Percentiles rank a stretch among this genome's conserved stretches.
phyloP scores from a whole-genome alignment of 2,329 filamentous ascomycete genomes.

The Apiospora aurea region DNA sequence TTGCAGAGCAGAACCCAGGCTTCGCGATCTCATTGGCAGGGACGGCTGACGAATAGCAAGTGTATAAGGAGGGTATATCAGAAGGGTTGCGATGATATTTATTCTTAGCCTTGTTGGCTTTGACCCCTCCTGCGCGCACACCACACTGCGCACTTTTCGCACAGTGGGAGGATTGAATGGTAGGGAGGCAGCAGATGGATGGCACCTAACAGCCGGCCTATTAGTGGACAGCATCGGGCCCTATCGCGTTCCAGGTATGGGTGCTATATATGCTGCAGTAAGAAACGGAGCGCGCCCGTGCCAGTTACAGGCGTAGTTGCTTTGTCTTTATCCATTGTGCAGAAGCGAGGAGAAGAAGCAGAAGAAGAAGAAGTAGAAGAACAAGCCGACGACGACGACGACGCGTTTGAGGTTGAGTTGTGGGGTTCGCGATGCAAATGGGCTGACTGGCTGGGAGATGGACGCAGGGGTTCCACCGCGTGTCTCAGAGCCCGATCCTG shows the following conservation, averaged over 20 bases:
- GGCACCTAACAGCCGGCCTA: not conserved
- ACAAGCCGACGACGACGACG: not conserved
- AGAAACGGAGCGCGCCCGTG: not conserved
- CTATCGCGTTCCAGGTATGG: conserved; percentile 11
- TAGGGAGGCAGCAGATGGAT: not conserved
- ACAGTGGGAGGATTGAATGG: not conserved
- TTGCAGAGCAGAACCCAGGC: not conserved
- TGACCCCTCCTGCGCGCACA: not conserved
- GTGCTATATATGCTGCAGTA: conserved; percentile 10
- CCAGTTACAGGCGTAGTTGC: not conserved
- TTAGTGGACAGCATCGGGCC: conserved; percentile 3
- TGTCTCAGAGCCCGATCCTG: conserved; percentile 22
- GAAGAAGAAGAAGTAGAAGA: not conserved
- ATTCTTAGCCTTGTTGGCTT: not conserved
- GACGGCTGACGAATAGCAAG: not conserved
- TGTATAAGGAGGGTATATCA: conserved; percentile 1
- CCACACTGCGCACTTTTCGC: not conserved
- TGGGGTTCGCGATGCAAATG: conserved; percentile 20
- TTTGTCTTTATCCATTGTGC: not conserved
- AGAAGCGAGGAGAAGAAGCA: not conserved
- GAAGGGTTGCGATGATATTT: not conserved
- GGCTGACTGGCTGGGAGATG: conserved; percentile 16
- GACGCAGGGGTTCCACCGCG: conserved; percentile 17
- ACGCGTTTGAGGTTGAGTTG: conserved; percentile 24
- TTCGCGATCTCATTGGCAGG: not conserved